Evolutionary conservation across 345 rosid species (phyloP), one percentile per base, ranked within the genome.

Genomic region (Odontarrhena argentea): DNA sequence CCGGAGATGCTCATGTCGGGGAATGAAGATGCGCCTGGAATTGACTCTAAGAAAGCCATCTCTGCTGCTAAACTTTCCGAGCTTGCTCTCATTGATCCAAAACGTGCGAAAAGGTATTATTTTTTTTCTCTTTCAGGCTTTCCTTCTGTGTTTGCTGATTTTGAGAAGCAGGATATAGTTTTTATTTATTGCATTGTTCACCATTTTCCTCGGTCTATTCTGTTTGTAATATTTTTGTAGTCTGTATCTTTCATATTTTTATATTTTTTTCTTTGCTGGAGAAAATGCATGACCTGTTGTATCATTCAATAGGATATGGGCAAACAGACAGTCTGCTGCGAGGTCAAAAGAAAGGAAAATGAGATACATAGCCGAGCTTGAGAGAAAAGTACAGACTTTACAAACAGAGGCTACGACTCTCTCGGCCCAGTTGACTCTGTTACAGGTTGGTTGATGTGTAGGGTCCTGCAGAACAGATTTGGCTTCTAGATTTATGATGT

Each of bases 1-100:
- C 85, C 89, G 14, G 97, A 91, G 78, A 83, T 94, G 96, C 92
- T 91, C 30, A 69, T 89, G 65, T 80, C 85, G 5, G 87, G 83
- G 62, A 78, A 81, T 11, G 92, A 91, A 35, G 97, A 86, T 26
- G 76, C 37, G 4, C 76, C 88, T 24, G 32, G 74, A 3, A 79
- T 79, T 53, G 97, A 95, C 65, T 51, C 86, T 64, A 95, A 89
- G 87, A 95, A 95, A 72, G 85, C 92, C 22, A 77, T 89, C 52
- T 89, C 99, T 36, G 87, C 96, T 73, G 84, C 96, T 37, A 87
- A 94, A 80, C 97, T 94, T 71, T 88, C 99, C 32, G 97, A 95
- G 82, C 99, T 95, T 69, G 97, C 99, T 49, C 88, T 89, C 67
- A 78, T 91, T 55, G 99, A 95, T 78, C 99, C 99, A 43, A 95